Evolutionary conservation across 106 monocot genomes (phyloP).

Genomic region (Iris macrosiphon): DNA sequence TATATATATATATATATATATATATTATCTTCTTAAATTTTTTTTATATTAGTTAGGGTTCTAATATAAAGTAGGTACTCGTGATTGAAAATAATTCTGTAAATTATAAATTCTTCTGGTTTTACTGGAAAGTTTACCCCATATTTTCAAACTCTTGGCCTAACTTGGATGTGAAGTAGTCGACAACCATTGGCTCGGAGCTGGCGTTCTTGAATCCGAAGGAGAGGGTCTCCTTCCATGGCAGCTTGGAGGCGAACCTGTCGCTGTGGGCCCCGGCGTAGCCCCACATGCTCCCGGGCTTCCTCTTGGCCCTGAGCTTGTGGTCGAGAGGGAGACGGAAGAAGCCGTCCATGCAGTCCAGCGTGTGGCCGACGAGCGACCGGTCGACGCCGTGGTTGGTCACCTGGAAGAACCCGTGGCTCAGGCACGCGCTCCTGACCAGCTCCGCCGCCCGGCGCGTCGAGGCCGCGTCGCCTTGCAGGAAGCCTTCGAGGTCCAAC

Average conservation of each 20-base stretch:
- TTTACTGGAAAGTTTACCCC: no score
- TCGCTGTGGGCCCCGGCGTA: conserved; percentile 66
- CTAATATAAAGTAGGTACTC: no score
- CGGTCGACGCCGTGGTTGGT: conserved; percentile 42
- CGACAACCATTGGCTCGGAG: conserved; percentile 10
- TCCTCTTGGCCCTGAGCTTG: conserved; percentile 42
- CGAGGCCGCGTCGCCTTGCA: conserved; percentile 18
- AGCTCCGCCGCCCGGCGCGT: conserved; percentile 14
- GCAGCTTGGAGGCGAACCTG: conserved; percentile 54
- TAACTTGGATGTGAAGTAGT: conserved; percentile 44
- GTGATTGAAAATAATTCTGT: no score
- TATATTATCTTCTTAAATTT: no score
- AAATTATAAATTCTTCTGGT: no score
- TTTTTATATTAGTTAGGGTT: no score
- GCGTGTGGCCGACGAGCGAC: conserved; percentile 8
- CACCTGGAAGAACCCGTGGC: conserved; percentile 62
- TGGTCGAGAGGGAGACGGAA: conserved; percentile 33
- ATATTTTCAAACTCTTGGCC: conserved; percentile 37
- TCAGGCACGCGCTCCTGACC: conserved; percentile 29
- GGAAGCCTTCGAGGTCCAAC: conserved; percentile 44
- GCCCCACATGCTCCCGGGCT: conserved; percentile 61
- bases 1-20: no score
- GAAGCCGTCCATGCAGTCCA: conserved; percentile 36
- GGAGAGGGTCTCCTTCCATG: conserved; percentile 87
- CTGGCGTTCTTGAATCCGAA: conserved; percentile 27